A percentile compares a stretch with the other conserved stretches of the same genome.
These are phyloP conservation scores for Pelargonium nanum DNA, from an alignment of 345 rosid species.

Conservation along the genomic window DNA sequence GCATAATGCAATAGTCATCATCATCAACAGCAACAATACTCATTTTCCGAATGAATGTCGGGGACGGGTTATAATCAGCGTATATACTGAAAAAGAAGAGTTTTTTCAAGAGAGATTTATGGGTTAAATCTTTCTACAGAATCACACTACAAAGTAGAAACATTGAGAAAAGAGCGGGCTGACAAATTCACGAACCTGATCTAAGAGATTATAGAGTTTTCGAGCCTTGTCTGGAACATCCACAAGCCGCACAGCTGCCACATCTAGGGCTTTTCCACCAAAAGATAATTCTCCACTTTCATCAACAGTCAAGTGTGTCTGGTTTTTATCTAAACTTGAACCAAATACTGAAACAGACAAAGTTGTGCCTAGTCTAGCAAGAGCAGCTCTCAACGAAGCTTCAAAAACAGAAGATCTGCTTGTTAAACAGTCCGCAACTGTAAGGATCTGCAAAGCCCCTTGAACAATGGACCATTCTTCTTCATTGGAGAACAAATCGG, in stretches of 20 bases:
- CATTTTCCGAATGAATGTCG: too few species aligned
- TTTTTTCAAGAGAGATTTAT: too few species aligned
- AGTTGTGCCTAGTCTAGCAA: constrained; percentile 82
- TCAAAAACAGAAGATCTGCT: constrained; percentile 93
- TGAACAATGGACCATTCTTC: constrained; percentile 99
- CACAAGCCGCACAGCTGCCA: constrained; percentile 73
- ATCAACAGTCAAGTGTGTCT: constrained; percentile 37
- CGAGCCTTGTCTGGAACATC: constrained; percentile 81
- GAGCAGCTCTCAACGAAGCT: constrained; percentile 86
- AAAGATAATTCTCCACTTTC: constrained; percentile 36
- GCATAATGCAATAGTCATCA: background rate
- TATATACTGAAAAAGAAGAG: too few species aligned
- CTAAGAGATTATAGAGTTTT: constrained; percentile 72
- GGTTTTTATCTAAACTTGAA: constrained; percentile 63
- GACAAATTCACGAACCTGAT: constrained; percentile 50
- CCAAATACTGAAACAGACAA: constrained; percentile 67
- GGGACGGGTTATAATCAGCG: too few species aligned
- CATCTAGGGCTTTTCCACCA: constrained; percentile 83
- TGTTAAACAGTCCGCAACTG: constrained; percentile 89
- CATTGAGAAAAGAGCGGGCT: background rate
- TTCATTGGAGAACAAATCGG: constrained; percentile 63
- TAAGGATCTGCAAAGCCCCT: constrained; percentile 88
- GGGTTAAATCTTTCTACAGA: too few species aligned
- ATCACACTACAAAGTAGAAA: too few species aligned
- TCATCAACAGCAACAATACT: background rate